These are phyloP conservation scores for Solanum pinnatisectum DNA, from an alignment of 257 asterid species.

Conservation along the genomic window DNA sequence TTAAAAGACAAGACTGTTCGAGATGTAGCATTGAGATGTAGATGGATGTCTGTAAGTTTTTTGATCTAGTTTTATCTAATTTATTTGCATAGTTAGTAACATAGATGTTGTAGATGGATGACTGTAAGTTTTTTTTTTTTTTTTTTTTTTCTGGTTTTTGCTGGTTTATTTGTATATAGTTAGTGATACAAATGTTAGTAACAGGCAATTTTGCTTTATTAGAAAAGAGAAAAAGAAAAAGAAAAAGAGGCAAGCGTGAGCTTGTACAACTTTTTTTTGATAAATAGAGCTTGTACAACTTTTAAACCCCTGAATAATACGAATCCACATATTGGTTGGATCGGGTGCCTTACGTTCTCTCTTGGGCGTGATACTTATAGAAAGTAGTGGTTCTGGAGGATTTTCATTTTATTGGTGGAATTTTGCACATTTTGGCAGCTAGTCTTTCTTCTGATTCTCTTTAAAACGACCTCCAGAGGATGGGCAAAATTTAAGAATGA, in stretches of 20 bases:
- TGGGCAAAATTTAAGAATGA: background rate
- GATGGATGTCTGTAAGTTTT: constrained; percentile 86
- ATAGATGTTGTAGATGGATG: background rate
- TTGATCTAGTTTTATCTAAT: background rate
- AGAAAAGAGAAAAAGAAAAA: background rate
- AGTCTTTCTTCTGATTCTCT: background rate
- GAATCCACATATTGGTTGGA: background rate
- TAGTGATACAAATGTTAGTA: background rate
- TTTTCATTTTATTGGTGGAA: background rate
- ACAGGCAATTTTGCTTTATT: background rate
- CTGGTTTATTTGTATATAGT: background rate
- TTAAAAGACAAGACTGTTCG: constrained; percentile 86
- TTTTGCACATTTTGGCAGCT: background rate
- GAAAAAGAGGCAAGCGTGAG: background rate
- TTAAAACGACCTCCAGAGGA: background rate
- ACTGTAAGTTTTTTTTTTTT: background rate
- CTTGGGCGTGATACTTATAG: background rate
- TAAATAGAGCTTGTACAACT: background rate
- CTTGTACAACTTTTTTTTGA: background rate
- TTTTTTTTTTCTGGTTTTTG: background rate
- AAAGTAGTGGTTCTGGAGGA: background rate
- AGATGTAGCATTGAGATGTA: constrained; percentile 82
- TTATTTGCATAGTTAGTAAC: background rate
- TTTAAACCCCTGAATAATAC: background rate
- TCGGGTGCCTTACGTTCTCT: background rate